Conservation (phyloP, 371 early-diverging fungal genomes). For the Mucor mucedo region DNA sequence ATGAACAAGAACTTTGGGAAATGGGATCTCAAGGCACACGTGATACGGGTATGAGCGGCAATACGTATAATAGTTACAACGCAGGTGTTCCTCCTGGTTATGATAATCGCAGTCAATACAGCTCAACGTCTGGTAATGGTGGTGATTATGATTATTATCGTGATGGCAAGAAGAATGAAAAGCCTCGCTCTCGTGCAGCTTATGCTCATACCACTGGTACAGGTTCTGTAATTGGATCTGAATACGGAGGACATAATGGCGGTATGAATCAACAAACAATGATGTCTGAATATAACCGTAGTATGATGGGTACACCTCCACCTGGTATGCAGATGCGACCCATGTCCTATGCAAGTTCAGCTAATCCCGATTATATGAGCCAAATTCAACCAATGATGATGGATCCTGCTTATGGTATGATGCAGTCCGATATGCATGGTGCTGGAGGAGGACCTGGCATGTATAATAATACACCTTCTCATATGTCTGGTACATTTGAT, state of each 20-base stretch:
- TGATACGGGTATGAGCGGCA: constrained; percentile 44
- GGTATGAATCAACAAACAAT: constrained; percentile 3
- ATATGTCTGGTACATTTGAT: constrained; percentile 12
- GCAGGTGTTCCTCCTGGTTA: constrained; percentile 33
- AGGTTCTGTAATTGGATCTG: constrained; percentile 27
- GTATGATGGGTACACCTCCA: constrained; percentile 19
- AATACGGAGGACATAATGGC: constrained; percentile 17
- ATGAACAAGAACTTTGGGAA: constrained; percentile 82
- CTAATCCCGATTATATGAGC: constrained; percentile 19
- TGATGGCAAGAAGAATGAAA: constrained; percentile 32
- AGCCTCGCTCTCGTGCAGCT: constrained; percentile 11
- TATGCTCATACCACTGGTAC: constrained; percentile 1
- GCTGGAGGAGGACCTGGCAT: neutral
- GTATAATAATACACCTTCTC: constrained; percentile 3
- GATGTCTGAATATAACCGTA: constrained; percentile 18
- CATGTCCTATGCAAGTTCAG: constrained; percentile 20
- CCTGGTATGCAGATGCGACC: constrained; percentile 13
- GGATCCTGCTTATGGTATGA: constrained; percentile 11
- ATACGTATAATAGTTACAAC: constrained; percentile 46
- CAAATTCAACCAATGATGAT: constrained; percentile 28
- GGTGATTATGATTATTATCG: constrained; percentile 46
- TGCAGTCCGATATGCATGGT: constrained; percentile 6
- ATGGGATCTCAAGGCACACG: constrained; percentile 51
- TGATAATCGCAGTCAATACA: constrained; percentile 29
- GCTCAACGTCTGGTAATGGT: constrained; percentile 8